A percentile compares a stretch with the other conserved stretches of the same genome.
These are phyloP conservation scores for Boletus bicolor DNA, from an alignment of 768 basidiomycete genomes.

Conservation along the genomic window DNA sequence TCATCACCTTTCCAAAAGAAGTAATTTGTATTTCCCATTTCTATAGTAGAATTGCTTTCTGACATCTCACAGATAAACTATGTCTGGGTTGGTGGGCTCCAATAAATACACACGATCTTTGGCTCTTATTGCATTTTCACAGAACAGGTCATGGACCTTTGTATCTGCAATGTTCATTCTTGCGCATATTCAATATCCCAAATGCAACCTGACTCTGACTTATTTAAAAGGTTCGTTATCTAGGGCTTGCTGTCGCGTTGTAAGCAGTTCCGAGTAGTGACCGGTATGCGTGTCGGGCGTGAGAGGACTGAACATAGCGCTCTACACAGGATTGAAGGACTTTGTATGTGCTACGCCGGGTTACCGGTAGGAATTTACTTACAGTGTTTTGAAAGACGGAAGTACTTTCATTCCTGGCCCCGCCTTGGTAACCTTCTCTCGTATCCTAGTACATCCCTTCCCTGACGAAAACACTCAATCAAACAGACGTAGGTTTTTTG, in stretches of 20 bases:
- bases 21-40: background rate
- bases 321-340: background rate
- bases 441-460: background rate
- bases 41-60: background rate
- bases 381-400: constrained; percentile 9
- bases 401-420: constrained; percentile 19
- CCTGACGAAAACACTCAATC: background rate
- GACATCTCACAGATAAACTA: constrained; percentile 9
- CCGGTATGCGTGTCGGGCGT: background rate
- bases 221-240: no score
- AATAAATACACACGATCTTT: background rate
- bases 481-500: constrained; percentile 16
- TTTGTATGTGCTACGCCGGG: constrained; percentile 4
- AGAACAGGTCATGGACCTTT: constrained; percentile 17
- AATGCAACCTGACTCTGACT: background rate
- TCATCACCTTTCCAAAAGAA: constrained; percentile 18
- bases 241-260: constrained; percentile 7
- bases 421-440: background rate
- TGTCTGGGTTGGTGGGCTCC: constrained; percentile 17
- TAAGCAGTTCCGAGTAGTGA: background rate
- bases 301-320: background rate
- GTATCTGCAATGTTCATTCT: constrained; percentile 13
- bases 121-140: background rate
- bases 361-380: background rate
- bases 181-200: constrained; percentile 5